Base-by-base conservation (phyloP, 345 rosid species). In the Eucalyptus curtisii region DNA sequence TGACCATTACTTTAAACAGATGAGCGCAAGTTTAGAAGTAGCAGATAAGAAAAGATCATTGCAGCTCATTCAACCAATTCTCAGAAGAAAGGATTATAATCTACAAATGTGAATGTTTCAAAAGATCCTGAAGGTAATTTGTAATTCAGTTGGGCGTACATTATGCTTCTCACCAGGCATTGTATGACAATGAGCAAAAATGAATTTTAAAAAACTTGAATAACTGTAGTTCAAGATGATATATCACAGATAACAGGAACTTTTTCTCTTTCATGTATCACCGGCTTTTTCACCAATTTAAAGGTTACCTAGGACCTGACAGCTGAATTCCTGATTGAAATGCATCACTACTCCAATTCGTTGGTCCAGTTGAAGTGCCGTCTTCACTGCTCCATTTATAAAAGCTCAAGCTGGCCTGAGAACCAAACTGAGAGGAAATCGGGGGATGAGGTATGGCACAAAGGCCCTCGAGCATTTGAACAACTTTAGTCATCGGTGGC, bases 381-480 rank as follows among this genome's bases (percentile, higher is more conserved):
- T 89, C 92, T 5, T 88, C 90, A 27, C 93, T 93, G 90, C 87
- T 92, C 94, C 93, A 91, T 68, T 88, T 93, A 45, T 89, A 14
- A 84, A 86, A 90, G 82, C 89, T 86, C 13, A 91, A 86, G 88
- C 89, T 85, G 44, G 89, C 81, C 86, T 89, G 81, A 59, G 88
- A 76, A 71, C 88, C 89, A 15, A 89, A 85, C 49, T 88, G 92
- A 40, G 90, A 82, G 33, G 93, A 87, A 49, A 81, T 50, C 17
- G 92, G 93, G 10, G 93, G 93, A 42, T 90, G 86, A 66, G 95
- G 94, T 53, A 90, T 94, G 9, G 22, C 86, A 33, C 92, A 92
- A 9, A 91, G 71, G 61, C 96, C 94, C 89, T 93, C 94, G 17
- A 94, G 96, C 95, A 94, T 93, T 90, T 93, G 96, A 31, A 93